These are phyloP conservation scores for Chenopodium formosanum DNA, from an alignment of 148 eudicot genomes.

Conservation along the genomic window DNA sequence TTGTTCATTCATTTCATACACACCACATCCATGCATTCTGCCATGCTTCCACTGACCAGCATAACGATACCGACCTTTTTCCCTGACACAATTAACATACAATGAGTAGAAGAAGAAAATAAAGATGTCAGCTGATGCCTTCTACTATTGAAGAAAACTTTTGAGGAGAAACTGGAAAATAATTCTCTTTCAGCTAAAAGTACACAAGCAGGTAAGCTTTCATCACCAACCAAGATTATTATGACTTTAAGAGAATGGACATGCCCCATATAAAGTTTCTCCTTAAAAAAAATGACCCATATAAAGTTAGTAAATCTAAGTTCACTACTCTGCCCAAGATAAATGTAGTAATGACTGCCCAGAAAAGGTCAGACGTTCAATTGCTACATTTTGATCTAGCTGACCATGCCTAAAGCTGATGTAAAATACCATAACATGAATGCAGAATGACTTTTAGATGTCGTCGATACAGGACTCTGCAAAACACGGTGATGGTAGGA, in stretches of 20 bases:
- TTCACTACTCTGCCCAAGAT: not conserved
- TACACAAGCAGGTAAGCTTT: not conserved
- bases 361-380: not conserved
- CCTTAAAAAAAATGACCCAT: not conserved
- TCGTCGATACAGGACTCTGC: not conserved
- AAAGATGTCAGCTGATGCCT: not conserved
- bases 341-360: not conserved
- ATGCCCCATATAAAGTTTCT: not conserved
- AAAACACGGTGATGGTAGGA: not conserved
- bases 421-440: not conserved
- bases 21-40: constrained; percentile 92
- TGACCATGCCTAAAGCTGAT: not conserved
- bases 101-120: constrained; percentile 3
- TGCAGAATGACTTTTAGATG: not conserved
- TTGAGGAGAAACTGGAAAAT: not conserved
- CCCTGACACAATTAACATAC: constrained; percentile 42
- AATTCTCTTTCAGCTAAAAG: not conserved
- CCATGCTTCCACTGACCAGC: constrained; percentile 98
- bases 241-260: not conserved
- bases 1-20: constrained; percentile 78
- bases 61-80: constrained; percentile 89
- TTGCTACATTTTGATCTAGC: not conserved
- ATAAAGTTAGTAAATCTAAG: not conserved
- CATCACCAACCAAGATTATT: not conserved
- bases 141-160: not conserved